These are phyloP conservation scores for Cladophialophora chaetospira DNA, from an alignment of 2,329 filamentous ascomycete genomes.

Conservation along the genomic window DNA sequence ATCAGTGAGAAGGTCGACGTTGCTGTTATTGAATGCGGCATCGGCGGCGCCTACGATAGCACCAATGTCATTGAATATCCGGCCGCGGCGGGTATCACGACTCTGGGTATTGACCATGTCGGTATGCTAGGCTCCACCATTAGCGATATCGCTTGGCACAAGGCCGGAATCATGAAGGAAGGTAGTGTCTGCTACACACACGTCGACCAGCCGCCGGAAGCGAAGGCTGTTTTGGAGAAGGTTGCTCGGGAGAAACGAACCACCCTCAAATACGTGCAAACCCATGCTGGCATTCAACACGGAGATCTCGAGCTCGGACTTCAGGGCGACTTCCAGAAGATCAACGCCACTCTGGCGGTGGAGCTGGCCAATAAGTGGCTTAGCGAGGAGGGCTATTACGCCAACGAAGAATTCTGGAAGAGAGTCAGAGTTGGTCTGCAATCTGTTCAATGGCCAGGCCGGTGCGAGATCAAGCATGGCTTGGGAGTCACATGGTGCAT, in stretches of 20 bases:
- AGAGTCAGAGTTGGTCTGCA: conserved; percentile 66
- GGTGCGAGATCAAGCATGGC: conserved; percentile 70
- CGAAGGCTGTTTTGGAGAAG: conserved; percentile 58
- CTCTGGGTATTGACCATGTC: conserved; percentile 82
- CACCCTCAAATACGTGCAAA: conserved; percentile 45
- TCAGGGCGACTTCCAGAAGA: conserved; percentile 64
- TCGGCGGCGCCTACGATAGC: conserved; percentile 89
- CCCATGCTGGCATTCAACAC: conserved; percentile 49
- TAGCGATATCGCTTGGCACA: conserved; percentile 87
- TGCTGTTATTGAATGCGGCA: conserved; percentile 88
- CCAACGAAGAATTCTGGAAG: conserved; percentile 5
- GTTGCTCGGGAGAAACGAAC: conserved; percentile 55
- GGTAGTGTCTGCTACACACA: conserved; percentile 66
- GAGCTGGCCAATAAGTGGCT: conserved; percentile 49
- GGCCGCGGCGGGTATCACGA: conserved; percentile 72
- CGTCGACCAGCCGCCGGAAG: conserved; percentile 52
- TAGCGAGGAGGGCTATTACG: conserved; percentile 38
- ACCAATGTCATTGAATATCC: conserved; percentile 81
- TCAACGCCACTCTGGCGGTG: conserved; percentile 63
- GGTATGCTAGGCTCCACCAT: conserved; percentile 77
- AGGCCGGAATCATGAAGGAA: conserved; percentile 80
- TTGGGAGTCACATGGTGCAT: conserved; percentile 71
- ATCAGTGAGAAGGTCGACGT: conserved; percentile 71
- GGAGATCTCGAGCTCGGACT: conserved; percentile 58
- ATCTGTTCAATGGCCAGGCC: conserved; percentile 68